phyloP scores from a whole-genome alignment of 2,329 filamentous ascomycete genomes.

The Fusarium chuoi region DNA sequence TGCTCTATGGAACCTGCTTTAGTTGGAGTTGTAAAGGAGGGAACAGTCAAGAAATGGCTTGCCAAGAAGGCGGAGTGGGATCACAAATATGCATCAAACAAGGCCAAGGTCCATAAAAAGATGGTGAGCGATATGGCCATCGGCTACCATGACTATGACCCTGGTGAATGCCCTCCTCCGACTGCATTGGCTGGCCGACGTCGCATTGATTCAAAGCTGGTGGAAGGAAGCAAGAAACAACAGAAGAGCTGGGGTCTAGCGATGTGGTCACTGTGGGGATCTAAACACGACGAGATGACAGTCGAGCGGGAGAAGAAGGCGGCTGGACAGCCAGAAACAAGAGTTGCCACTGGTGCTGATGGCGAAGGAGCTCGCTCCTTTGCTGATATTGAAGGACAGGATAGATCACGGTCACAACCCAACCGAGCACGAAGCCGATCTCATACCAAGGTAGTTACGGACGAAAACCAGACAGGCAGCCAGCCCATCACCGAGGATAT shows the following conservation, averaged over 20 bases:
- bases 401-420: slow-evolving; percentile 41
- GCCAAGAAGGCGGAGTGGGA: slow-evolving; percentile 79
- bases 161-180: slow-evolving; percentile 82
- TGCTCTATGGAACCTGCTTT: slow-evolving; percentile 71
- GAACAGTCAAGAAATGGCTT: slow-evolving; percentile 86
- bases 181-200: slow-evolving; percentile 82
- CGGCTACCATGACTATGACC: slow-evolving; percentile 76
- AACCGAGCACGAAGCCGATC: slow-evolving; percentile 53
- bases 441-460: slow-evolving; percentile 58
- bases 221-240: slow-evolving; percentile 61
- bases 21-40: slow-evolving; percentile 83
- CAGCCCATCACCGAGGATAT: slow-evolving; percentile 52
- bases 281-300: slow-evolving; percentile 84
- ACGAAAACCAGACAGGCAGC: slow-evolving; percentile 60
- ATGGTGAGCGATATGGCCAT: slow-evolving; percentile 77
- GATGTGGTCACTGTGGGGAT: slow-evolving; percentile 89
- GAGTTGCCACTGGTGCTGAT: slow-evolving; percentile 52
- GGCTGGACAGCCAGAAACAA: slow-evolving; percentile 49
- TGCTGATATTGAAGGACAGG: slow-evolving; percentile 54
- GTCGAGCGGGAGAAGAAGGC: slow-evolving; percentile 68
- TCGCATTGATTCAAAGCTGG: slow-evolving; percentile 55
- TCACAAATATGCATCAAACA: slow-evolving; percentile 73
- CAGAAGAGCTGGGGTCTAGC: slow-evolving; percentile 79
- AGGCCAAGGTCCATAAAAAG: slow-evolving; percentile 77
- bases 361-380: slow-evolving; percentile 57